Percentiles rank a stretch among this genome's conserved stretches.
These are phyloP conservation scores for Lyophyllum semitale DNA, from an alignment of 768 basidiomycete genomes.

Conservation along the genomic window DNA sequence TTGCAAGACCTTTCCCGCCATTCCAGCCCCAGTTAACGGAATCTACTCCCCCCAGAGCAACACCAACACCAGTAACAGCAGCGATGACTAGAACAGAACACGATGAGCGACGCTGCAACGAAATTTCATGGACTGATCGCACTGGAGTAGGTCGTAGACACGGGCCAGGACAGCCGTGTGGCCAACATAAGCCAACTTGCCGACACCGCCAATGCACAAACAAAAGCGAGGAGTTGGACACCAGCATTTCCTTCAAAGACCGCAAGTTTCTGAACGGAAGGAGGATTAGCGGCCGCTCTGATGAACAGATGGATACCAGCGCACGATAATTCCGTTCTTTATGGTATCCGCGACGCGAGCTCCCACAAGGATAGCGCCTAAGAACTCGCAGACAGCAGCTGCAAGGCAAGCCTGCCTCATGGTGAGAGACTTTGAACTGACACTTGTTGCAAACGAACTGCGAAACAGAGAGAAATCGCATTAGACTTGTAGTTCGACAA, in stretches of 20 bases:
- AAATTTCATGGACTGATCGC: not conserved
- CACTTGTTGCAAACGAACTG: constrained; percentile 24
- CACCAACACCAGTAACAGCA: constrained; percentile 26
- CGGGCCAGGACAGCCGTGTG: constrained; percentile 28
- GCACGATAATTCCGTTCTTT: constrained; percentile 30
- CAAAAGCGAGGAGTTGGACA: constrained; percentile 29
- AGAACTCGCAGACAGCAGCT: constrained; percentile 27
- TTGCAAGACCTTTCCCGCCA: constrained; percentile 25
- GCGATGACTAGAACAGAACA: constrained; percentile 17
- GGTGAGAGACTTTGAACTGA: constrained; percentile 27
- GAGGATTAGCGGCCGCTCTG: not conserved
- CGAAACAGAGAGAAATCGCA: not conserved
- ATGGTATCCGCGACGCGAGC: constrained; percentile 29
- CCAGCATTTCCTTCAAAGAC: constrained; percentile 28
- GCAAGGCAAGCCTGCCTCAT: constrained; percentile 26
- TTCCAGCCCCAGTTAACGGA: constrained; percentile 30
- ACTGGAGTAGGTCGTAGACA: constrained; percentile 28
- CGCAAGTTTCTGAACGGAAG: constrained; percentile 11
- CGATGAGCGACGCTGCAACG: no score
- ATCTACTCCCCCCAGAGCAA: constrained; percentile 23
- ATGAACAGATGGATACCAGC: not conserved
- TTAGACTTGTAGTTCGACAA: not conserved
- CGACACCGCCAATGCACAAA: constrained; percentile 24
- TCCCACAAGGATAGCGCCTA: constrained; percentile 27
- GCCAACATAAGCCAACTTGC: constrained; percentile 26